Base-by-base conservation (phyloP, 2,329 filamentous ascomycete genomes). In the Trichoderma arundinaceum region DNA sequence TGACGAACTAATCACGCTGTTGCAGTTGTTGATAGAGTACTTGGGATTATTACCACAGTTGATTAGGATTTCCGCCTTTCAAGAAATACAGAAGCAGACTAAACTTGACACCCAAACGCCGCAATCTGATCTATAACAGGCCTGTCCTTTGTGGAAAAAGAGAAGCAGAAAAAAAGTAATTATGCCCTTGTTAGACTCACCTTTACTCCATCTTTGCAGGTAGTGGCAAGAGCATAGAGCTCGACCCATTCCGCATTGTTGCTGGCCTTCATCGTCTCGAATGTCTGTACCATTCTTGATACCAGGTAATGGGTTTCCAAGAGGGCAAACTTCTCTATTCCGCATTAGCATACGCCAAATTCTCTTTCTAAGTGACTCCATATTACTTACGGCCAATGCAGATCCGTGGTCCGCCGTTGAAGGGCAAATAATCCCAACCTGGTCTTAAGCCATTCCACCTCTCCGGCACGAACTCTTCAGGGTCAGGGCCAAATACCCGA, bases 321-420 rank as follows among this genome's bases (percentile, higher is more conserved):
- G 12, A 78, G 69, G 9, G 77, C 77, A 33, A 77, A 73, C 58
- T 78, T 76, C 62, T 77, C 77, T 78, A 19, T 51, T 4, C 3
- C 3, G 68, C 35, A 39, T 68, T 46, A 69, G 67, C 57, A 10
- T 54, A 19, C 5, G n/a, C 33, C 13, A 22, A 17, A 12, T 8
- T 8, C 15, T 39, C 19, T n/a, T 39, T 15, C 17, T 10, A 12
- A 19, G 13, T 2, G 4, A 12, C 22, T 15, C 12, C 2, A 12
- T 5, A 8, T 41, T 13, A 76, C 73, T 76, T 66, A 75, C 78
- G 77, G n/a, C 80, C 81, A 28, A 82, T 75, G 69, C 80, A 82
- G 35, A 81, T 79, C 39, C 80, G 68, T 7, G 80, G 80, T 1
- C 80, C 80, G 4, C 80, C 81, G 67, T 79, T 82, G 69, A 83